phyloP scores from a whole-genome alignment of 139 green algal species.

The Chlamydomonas asymmetrica region DNA sequence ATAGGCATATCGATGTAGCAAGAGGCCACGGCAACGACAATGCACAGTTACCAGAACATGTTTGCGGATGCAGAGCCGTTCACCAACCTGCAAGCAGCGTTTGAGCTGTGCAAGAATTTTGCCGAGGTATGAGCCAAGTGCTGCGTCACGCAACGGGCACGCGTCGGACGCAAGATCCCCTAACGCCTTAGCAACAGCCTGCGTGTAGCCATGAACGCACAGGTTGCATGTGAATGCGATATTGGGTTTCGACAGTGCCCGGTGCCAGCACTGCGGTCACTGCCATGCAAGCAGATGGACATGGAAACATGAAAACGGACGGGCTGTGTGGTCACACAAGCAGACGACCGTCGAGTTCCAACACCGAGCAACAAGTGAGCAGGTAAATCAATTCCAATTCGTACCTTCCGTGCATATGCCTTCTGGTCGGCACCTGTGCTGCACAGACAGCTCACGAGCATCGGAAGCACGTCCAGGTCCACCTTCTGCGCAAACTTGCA shows the following conservation, averaged over 20 bases:
- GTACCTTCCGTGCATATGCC: slow-evolving; percentile 39
- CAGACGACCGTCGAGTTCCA: too few relatives aligned
- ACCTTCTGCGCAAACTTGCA: slow-evolving; percentile 28
- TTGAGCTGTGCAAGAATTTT: slow-evolving; percentile 44
- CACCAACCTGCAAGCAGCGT: slow-evolving; percentile 33
- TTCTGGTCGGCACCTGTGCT: slow-evolving; percentile 35
- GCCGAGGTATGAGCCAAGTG: slow-evolving; percentile 25
- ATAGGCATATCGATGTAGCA: too few relatives aligned
- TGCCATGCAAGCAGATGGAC: too few relatives aligned
- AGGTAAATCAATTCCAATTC: not conserved
- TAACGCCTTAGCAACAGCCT: slow-evolving; percentile 27
- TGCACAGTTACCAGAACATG: slow-evolving; percentile 1
- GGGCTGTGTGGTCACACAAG: too few relatives aligned
- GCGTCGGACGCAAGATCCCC: slow-evolving; percentile 21
- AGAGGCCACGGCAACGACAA: not conserved
- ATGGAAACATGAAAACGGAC: too few relatives aligned
- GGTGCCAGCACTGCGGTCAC: too few relatives aligned
- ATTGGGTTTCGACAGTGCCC: too few relatives aligned
- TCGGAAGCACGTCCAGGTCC: slow-evolving; percentile 23
- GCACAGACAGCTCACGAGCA: slow-evolving; percentile 41
- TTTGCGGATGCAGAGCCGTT: not conserved
- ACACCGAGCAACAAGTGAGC: too few relatives aligned
- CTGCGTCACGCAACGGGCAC: slow-evolving; percentile 33
- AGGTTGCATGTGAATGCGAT: not conserved
- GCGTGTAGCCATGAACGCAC: too few relatives aligned